phyloP scores from a whole-genome alignment of 2,329 filamentous ascomycete genomes.

The Apiospora sp. region DNA sequence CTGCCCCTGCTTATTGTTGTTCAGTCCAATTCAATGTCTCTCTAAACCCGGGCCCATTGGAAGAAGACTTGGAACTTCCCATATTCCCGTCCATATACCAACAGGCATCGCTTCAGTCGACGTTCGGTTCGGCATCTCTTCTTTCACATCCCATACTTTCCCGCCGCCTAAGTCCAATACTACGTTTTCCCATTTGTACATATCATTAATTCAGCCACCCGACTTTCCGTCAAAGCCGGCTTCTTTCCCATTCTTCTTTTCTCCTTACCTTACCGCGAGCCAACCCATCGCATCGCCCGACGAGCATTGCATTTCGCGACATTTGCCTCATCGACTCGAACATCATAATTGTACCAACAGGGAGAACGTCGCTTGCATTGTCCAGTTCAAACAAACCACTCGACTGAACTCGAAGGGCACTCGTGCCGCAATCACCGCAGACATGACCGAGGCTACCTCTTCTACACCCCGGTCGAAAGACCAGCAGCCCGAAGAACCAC shows the following conservation, averaged over 20 bases:
- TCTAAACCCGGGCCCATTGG: not conserved
- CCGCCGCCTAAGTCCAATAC: not conserved
- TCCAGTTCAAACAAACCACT: not conserved
- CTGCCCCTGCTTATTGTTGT: slow-evolving; percentile 2
- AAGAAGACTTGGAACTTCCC: slow-evolving; percentile 8
- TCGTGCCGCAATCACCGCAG: not conserved
- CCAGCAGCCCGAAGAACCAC: not conserved
- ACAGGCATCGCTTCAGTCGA: not conserved
- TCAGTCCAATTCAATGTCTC: not conserved
- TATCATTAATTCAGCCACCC: slow-evolving; percentile 4
- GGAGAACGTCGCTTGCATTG: not conserved
- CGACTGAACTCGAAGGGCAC: not conserved
- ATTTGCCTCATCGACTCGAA: not conserved
- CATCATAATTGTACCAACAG: not conserved
- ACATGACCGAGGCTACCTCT: not conserved
- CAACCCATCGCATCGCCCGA: not conserved
- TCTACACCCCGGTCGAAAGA: not conserved
- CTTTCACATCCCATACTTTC: not conserved
- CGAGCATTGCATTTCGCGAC: not conserved
- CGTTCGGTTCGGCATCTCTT: not conserved
- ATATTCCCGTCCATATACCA: not conserved
- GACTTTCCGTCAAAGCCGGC: not conserved
- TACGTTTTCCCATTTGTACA: slow-evolving; percentile 3
- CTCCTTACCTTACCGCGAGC: slow-evolving; percentile 7
- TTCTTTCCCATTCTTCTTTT: not conserved